Conservation (phyloP, 2,329 filamentous ascomycete genomes). For the Sporothrix curviconia region DNA sequence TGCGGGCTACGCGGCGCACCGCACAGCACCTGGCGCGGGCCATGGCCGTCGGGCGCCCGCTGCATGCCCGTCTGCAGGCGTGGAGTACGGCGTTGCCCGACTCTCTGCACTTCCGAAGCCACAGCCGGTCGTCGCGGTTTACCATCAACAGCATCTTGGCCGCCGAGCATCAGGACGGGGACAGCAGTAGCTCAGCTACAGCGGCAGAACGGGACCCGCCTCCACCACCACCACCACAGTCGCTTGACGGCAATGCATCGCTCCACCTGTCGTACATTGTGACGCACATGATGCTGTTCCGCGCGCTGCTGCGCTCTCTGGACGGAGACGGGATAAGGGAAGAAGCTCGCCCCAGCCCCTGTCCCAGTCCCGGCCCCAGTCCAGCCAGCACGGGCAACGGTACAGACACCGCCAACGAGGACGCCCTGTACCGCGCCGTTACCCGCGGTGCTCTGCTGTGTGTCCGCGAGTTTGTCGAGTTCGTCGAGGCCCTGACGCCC, state of each 20-base stretch:
- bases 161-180: background rate
- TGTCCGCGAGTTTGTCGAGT: slow-evolving; percentile 20
- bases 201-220: background rate
- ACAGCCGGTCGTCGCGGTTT: background rate
- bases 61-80: slow-evolving; percentile 24
- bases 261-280: slow-evolving; percentile 29
- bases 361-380: background rate
- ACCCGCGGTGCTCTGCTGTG: slow-evolving; percentile 16
- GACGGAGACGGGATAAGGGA: slow-evolving; percentile 17
- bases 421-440: slow-evolving; percentile 11
- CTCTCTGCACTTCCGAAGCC: slow-evolving; percentile 4
- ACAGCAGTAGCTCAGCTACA: background rate
- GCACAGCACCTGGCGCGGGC: slow-evolving; percentile 26
- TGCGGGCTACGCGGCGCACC: slow-evolving; percentile 25
- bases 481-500: slow-evolving; percentile 17
- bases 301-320: slow-evolving; percentile 27
- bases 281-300: slow-evolving; percentile 30
- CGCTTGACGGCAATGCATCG: slow-evolving; percentile 26
- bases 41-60: slow-evolving; percentile 24
- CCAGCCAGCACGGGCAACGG: background rate
- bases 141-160: background rate
- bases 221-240: background rate
- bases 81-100: slow-evolving; percentile 28
- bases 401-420: background rate
- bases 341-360: background rate